Evolutionary conservation across 1,284 basidiomycete genomes (phyloP).

Genomic region (Moniliophthora roreri): DNA sequence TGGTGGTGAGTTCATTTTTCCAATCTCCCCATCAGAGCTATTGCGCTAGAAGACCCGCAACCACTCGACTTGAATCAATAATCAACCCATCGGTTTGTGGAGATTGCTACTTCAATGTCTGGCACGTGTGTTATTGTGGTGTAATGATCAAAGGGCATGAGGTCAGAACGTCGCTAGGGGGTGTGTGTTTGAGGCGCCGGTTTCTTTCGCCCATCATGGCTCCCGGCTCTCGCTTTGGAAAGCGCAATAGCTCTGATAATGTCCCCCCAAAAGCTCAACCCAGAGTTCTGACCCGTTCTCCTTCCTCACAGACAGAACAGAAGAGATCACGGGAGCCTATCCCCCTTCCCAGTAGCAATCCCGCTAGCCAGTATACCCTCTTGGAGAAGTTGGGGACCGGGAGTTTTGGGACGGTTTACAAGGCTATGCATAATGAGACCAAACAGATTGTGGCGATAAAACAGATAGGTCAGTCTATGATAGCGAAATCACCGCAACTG

Average conservation of each 20-base stretch:
- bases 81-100: background rate
- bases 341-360: constrained; percentile 74
- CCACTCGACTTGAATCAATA: background rate
- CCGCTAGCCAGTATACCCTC: constrained; percentile 87
- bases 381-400: constrained; percentile 97
- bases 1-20: constrained; percentile 10
- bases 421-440: constrained; percentile 92
- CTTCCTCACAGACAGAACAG: constrained; percentile 45
- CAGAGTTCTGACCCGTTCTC: constrained; percentile 42
- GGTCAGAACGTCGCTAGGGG: constrained; percentile 20
- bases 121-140: constrained; percentile 12
- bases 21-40: background rate
- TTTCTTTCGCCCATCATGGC: constrained; percentile 38
- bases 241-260: constrained; percentile 41
- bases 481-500: constrained; percentile 1
- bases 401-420: constrained; percentile 96
- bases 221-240: constrained; percentile 44
- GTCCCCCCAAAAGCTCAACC: constrained; percentile 34
- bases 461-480: constrained; percentile 74
- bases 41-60: background rate
- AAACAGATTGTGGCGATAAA: constrained; percentile 97
- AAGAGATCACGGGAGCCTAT: constrained; percentile 54
- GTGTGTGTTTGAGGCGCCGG: constrained; percentile 4
- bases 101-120: background rate
- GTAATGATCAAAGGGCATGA: constrained; percentile 21